These are phyloP conservation scores for Fusarium sp. DNA, from an alignment of 2,329 filamentous ascomycete species.

Conservation along the genomic window DNA sequence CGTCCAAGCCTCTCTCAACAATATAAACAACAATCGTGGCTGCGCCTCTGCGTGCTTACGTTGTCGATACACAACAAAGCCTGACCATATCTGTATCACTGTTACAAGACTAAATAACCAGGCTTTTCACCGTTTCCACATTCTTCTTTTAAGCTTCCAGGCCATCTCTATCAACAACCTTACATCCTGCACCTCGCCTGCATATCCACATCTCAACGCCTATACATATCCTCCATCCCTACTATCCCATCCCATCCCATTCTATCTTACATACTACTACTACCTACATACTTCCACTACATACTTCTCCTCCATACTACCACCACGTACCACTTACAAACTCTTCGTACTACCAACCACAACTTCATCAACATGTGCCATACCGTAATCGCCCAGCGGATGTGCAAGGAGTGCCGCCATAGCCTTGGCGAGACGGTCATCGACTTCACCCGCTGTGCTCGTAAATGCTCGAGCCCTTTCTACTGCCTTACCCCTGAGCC, in stretches of 20 bases:
- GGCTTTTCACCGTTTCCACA: constrained; percentile 20
- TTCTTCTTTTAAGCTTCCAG: constrained; percentile 26
- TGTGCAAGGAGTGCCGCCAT: constrained; percentile 48
- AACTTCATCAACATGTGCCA: constrained; percentile 47
- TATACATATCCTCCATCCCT: constrained; percentile 9
- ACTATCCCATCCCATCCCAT: neutral
- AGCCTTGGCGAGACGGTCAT: constrained; percentile 50
- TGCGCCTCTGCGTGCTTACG: constrained; percentile 43
- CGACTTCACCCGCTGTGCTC: constrained; percentile 49
- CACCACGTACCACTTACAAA: constrained; percentile 8
- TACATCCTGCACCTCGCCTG: constrained; percentile 4
- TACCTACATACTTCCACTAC: constrained; percentile 7
- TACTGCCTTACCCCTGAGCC: constrained; percentile 49
- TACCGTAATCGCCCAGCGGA: constrained; percentile 49
- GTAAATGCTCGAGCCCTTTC: constrained; percentile 50
- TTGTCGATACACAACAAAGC: constrained; percentile 41
- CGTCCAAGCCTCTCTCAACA: constrained; percentile 39
- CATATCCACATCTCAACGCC: constrained; percentile 7
- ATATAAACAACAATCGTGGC: constrained; percentile 23
- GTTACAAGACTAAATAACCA: constrained; percentile 40
- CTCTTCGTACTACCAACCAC: constrained; percentile 17
- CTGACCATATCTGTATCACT: constrained; percentile 37
- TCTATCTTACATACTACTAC: neutral
- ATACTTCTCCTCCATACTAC: too few species aligned
- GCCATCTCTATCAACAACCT: constrained; percentile 12